Conservation (phyloP, 2,329 filamentous ascomycete species). For the Paraphaeosphaeria minitans region DNA sequence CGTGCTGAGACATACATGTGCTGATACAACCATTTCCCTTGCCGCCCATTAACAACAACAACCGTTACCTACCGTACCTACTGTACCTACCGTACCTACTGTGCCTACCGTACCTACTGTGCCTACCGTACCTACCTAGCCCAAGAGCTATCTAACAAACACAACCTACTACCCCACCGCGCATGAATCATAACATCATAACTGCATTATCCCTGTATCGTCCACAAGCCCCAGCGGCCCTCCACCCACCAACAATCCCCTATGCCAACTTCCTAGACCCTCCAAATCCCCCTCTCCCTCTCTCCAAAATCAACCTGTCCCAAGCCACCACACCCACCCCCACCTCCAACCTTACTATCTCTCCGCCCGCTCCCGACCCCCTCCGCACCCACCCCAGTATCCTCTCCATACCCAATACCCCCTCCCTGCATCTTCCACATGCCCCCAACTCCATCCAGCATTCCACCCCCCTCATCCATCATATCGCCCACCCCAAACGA, state of each 20-base stretch:
- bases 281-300: slow-evolving; percentile 1
- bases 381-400: slow-evolving; percentile 24
- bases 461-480: slow-evolving; percentile 15
- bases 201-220: background rate
- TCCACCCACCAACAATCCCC: background rate
- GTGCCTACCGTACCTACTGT: too few species aligned
- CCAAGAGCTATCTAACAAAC: background rate
- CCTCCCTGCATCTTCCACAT: slow-evolving; percentile 34
- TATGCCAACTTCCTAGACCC: background rate
- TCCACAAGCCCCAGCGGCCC: background rate
- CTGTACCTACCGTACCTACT: too few species aligned
- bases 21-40: too few species aligned
- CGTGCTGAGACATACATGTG: background rate
- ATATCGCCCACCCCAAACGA: slow-evolving; percentile 15
- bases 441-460: slow-evolving; percentile 14
- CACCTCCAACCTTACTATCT: slow-evolving; percentile 13
- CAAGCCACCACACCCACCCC: background rate
- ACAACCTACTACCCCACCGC: background rate
- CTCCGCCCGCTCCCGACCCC: slow-evolving; percentile 4
- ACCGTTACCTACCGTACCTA: too few species aligned
- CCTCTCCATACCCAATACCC: slow-evolving; percentile 29
- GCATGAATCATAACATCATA: slow-evolving; percentile 7
- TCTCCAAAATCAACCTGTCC: slow-evolving; percentile 5
- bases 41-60: too few species aligned
- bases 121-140: too few species aligned